phyloP scores from a whole-genome alignment of 2,329 filamentous ascomycete genomes.

The Apiospora aurea region DNA sequence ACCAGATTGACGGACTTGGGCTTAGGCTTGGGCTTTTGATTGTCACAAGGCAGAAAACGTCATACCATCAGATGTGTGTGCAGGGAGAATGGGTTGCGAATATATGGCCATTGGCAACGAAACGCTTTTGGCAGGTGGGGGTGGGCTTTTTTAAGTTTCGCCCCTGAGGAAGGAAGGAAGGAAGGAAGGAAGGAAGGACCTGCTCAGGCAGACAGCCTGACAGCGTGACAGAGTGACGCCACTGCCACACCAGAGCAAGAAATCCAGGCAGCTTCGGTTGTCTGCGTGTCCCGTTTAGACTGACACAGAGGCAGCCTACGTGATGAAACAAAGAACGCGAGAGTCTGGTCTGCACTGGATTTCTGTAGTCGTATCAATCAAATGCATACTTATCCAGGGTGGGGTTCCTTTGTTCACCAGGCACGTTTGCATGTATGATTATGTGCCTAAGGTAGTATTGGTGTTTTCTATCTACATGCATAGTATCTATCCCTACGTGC shows the following conservation, averaged over 20 bases:
- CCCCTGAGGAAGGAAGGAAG: neutral
- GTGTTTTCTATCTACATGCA: no score
- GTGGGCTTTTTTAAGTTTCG: constrained; percentile 11
- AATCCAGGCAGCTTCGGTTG: neutral
- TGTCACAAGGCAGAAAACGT: constrained; percentile 20
- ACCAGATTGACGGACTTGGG: neutral
- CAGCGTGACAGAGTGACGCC: neutral
- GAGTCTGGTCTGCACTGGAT: no score
- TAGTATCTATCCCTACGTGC: no score
- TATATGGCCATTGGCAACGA: neutral
- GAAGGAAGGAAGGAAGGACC: neutral
- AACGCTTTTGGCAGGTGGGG: constrained; percentile 16
- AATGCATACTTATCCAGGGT: no score
- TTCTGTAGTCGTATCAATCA: no score
- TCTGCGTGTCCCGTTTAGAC: neutral
- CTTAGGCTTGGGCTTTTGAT: neutral
- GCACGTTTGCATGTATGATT: no score
- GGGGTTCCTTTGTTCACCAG: no score
- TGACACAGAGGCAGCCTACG: no score
- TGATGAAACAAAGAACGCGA: no score
- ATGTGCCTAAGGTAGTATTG: no score
- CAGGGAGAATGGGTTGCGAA: neutral
- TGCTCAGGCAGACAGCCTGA: neutral
- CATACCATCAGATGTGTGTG: neutral
- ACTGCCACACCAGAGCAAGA: neutral